Conservation (phyloP, 768 basidiomycete species). For the Trametes cubensis region DNA sequence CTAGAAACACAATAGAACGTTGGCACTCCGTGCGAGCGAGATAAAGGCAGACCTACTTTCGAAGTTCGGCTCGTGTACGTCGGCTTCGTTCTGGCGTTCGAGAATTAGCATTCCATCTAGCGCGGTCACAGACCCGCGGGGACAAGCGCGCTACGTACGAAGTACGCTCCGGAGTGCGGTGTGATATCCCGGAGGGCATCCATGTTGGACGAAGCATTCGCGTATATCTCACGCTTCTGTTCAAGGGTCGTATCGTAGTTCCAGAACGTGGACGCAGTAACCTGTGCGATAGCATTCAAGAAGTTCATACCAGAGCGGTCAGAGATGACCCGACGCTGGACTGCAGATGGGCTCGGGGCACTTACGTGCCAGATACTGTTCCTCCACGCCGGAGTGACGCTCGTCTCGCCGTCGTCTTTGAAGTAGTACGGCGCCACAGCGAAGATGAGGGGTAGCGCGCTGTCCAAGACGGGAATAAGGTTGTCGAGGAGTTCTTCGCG, state of each 20-base stretch:
- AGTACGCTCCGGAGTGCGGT: constrained; percentile 36
- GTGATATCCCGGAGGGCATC: constrained; percentile 29
- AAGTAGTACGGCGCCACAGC: constrained; percentile 31
- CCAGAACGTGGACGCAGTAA: neutral
- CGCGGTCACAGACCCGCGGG: neutral
- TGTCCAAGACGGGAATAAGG: constrained; percentile 28
- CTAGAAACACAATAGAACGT: too few relatives aligned
- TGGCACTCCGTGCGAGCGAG: too few relatives aligned
- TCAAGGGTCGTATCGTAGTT: too few relatives aligned
- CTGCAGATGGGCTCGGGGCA: neutral
- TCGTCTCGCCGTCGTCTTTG: constrained; percentile 26
- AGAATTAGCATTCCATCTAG: neutral
- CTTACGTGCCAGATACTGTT: constrained; percentile 32
- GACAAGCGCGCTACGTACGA: constrained; percentile 25
- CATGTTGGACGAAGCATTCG: neutral
- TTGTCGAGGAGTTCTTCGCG: constrained; percentile 26
- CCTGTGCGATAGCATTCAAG: neutral
- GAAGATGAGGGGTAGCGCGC: constrained; percentile 30
- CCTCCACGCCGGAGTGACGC: constrained; percentile 35
- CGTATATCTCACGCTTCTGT: neutral
- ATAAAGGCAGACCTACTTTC: neutral
- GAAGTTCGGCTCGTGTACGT: constrained; percentile 38
- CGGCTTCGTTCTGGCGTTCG: constrained; percentile 36
- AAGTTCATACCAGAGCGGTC: neutral
- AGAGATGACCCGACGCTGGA: neutral